phyloP scores from a whole-genome alignment of 1,139 yeast genomes.

The Suhomyces panamericanus region DNA sequence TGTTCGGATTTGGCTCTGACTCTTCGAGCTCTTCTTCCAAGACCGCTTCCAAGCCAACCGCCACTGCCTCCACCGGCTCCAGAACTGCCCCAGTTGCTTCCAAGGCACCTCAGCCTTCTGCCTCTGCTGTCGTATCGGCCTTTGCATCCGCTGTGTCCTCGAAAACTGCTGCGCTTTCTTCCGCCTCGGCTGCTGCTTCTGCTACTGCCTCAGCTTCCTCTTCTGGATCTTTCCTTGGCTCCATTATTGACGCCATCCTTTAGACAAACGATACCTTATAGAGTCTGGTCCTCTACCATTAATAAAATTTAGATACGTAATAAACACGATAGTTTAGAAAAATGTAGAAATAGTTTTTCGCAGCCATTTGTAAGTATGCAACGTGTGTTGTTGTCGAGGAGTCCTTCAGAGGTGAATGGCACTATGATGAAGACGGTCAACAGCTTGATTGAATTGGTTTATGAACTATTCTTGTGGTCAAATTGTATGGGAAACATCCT shows the following conservation, averaged over 20 bases:
- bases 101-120: not conserved
- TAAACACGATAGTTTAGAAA: not conserved
- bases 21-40: not conserved
- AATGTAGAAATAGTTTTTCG: not conserved
- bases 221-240: constrained; percentile 1
- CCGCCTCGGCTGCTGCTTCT: not conserved
- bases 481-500: too few relatives aligned
- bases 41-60: not conserved
- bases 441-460: too few relatives aligned
- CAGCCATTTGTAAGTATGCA: not conserved
- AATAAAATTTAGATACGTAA: not conserved
- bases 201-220: constrained; percentile 1
- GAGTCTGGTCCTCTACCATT: constrained; percentile 4
- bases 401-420: too few relatives aligned
- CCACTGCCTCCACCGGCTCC: not conserved
- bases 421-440: too few relatives aligned
- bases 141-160: not conserved
- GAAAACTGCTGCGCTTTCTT: not conserved
- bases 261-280: constrained; percentile 1
- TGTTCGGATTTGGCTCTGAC: not conserved
- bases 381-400: too few relatives aligned
- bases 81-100: not conserved
- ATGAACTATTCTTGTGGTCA: too few relatives aligned
- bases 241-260: constrained; percentile 1
- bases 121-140: not conserved